Evolutionary conservation across 164 flowering plant species (phyloP).

Genomic region (Kalanchoe fedtschenkoi): DNA sequence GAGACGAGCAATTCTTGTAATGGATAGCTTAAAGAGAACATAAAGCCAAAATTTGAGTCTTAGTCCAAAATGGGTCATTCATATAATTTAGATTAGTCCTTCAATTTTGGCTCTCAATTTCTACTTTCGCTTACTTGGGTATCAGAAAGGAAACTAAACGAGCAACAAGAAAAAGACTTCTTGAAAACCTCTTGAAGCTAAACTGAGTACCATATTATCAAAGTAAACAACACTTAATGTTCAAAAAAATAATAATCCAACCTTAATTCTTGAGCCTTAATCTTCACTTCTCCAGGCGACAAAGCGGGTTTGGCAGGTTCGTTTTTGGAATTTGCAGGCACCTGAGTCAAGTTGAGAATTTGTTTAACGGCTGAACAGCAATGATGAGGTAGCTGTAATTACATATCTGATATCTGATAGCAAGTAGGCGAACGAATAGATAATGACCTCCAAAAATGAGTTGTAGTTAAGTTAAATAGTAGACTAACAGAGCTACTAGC

Average conservation of each 20-base stretch:
- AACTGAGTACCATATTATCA: background rate
- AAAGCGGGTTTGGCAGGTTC: constrained; percentile 68
- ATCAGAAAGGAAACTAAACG: background rate
- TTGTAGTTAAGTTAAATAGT: constrained; percentile 26
- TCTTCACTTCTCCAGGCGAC: constrained; percentile 80
- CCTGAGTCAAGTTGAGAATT: constrained; percentile 24
- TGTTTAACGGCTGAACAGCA: background rate
- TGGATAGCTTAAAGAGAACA: background rate
- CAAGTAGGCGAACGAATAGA: too few relatives aligned
- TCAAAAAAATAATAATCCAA: constrained; percentile 9
- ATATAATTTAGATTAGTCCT: background rate
- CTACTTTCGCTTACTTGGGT: background rate
- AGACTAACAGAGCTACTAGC: background rate
- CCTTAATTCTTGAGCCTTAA: constrained; percentile 90
- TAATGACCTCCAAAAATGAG: too few relatives aligned
- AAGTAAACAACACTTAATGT: background rate
- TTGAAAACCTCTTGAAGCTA: background rate
- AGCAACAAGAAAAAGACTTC: too few relatives aligned
- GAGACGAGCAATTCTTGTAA: background rate
- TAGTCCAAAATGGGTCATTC: background rate
- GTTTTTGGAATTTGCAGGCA: constrained; percentile 44
- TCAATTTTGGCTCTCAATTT: background rate
- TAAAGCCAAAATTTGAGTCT: background rate
- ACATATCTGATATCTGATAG: too few relatives aligned
- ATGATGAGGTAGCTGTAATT: background rate